Conservation (phyloP, 2,329 filamentous ascomycete species). For the Talaromyces sp. region DNA sequence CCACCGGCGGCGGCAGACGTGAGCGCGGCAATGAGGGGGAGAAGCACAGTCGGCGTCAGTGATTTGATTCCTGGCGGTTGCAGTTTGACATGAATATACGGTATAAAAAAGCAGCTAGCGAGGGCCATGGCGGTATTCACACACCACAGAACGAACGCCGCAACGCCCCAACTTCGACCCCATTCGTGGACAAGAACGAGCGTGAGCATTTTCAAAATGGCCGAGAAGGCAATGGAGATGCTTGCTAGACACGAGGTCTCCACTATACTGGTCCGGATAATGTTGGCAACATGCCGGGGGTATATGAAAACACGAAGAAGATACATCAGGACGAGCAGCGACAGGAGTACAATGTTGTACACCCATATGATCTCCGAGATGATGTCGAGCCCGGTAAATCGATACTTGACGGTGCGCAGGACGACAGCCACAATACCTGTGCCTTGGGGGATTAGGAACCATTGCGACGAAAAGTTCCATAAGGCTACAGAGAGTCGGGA, state of each 20-base stretch:
- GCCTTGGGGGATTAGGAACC: constrained; percentile 37
- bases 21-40: constrained; percentile 37
- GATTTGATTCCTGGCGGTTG: constrained; percentile 30
- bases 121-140: constrained; percentile 29
- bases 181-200: constrained; percentile 43
- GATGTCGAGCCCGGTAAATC: constrained; percentile 33
- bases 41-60: constrained; percentile 29
- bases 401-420: constrained; percentile 35
- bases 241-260: constrained; percentile 37
- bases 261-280: constrained; percentile 25
- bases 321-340: constrained; percentile 25
- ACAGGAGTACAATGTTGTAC: constrained; percentile 30
- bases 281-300: constrained; percentile 23
- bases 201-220: constrained; percentile 49
- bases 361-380: constrained; percentile 37
- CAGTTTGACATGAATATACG: constrained; percentile 31
- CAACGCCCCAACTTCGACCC: constrained; percentile 21
- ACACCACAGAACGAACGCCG: constrained; percentile 40
- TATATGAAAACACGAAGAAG: constrained; percentile 27
- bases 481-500: constrained; percentile 15
- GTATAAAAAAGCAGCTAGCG: constrained; percentile 26
- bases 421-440: constrained; percentile 32
- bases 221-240: constrained; percentile 32
- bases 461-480: constrained; percentile 31
- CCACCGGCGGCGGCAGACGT: constrained; percentile 36